These are phyloP conservation scores for Coemansia sp. DNA, from an alignment of 371 early-diverging fungal species.

Conservation along the genomic window DNA sequence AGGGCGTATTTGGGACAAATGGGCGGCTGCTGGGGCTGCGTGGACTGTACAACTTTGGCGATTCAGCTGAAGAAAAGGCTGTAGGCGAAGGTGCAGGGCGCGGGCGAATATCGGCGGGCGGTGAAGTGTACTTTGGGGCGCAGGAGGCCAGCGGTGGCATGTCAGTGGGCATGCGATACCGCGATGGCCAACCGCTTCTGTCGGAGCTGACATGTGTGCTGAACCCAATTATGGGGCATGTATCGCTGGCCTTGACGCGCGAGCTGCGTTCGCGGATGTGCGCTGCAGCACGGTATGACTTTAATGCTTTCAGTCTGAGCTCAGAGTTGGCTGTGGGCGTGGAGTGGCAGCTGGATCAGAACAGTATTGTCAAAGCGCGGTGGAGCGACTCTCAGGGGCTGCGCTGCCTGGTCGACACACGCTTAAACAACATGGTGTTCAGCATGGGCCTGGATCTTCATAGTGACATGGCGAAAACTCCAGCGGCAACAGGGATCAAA, in stretches of 20 bases:
- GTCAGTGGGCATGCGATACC: constrained; percentile 72
- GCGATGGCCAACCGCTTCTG: constrained; percentile 60
- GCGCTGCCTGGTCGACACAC: constrained; percentile 32
- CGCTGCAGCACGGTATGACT: constrained; percentile 79
- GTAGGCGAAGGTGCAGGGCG: not conserved
- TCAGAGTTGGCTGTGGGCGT: constrained; percentile 81
- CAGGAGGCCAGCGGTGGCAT: constrained; percentile 86
- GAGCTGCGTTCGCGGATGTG: constrained; percentile 68
- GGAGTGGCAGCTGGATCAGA: constrained; percentile 62
- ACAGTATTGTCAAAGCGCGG: constrained; percentile 43
- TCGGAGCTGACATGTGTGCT: constrained; percentile 73
- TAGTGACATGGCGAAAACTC: not conserved
- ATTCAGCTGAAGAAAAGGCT: constrained; percentile 26
- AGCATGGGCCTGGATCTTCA: constrained; percentile 35
- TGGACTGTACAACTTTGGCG: constrained; percentile 72
- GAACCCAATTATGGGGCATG: constrained; percentile 88
- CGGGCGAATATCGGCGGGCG: constrained; percentile 41
- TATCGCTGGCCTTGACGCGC: constrained; percentile 78
- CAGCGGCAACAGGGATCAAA: constrained; percentile 14
- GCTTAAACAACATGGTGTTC: constrained; percentile 40
- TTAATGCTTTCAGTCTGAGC: constrained; percentile 84
- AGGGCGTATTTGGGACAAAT: constrained; percentile 72
- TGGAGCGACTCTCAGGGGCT: constrained; percentile 43
- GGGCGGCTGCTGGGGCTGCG: constrained; percentile 77
- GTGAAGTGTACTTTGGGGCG: constrained; percentile 80